A percentile compares a stretch with the other conserved stretches of the same genome.
phyloP scores from a whole-genome alignment of 208 protist genomes.

The Trypanosoma cruzi region DNA sequence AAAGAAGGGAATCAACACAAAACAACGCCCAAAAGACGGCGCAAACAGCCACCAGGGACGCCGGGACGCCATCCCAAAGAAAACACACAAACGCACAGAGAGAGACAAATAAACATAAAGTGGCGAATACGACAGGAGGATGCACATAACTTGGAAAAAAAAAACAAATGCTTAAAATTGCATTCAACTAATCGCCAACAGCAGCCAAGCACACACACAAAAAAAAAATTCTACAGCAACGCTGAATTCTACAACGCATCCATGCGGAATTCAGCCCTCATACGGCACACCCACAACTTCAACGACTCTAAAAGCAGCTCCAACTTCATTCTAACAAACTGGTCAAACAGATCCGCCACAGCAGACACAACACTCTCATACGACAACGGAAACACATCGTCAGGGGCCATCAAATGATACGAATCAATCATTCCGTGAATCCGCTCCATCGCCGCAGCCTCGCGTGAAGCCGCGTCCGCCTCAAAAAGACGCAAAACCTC shows the following conservation, averaged over 20 bases:
- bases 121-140: no score
- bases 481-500: conserved; percentile 28
- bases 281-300: not conserved
- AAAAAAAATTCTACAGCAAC: not conserved
- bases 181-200: no score
- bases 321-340: conserved; percentile 2
- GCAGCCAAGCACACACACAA: not conserved
- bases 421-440: conserved; percentile 12
- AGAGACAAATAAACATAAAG: no score
- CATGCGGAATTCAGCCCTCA: not conserved
- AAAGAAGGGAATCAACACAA: conserved; percentile 1
- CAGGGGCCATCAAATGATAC: not conserved
- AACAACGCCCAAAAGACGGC: no score
- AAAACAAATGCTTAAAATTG: no score
- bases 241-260: not conserved
- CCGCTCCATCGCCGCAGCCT: conserved; percentile 12
- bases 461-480: conserved; percentile 26
- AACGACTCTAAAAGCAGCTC: not conserved
- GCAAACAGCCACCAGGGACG: no score
- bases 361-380: not conserved
- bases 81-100: no score
- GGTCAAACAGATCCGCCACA: not conserved
- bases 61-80: no score
- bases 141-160: no score
- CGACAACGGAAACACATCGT: not conserved